These are phyloP conservation scores for Zymoseptoria tritici DNA, from an alignment of 2,329 filamentous ascomycete genomes.

Conservation along the genomic window DNA sequence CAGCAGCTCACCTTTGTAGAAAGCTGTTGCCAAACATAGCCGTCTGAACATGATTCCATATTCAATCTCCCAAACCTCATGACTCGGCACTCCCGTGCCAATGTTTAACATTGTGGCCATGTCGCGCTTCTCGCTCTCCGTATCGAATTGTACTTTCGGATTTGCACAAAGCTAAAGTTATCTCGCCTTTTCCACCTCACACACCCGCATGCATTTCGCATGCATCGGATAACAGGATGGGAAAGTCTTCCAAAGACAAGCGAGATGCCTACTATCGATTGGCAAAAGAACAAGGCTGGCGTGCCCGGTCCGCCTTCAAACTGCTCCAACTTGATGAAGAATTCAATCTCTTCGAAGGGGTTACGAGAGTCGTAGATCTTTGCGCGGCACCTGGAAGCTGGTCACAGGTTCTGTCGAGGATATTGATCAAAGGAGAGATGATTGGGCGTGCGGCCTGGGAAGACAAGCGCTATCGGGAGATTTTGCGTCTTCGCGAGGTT, in stretches of 20 bases:
- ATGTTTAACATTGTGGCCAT: not conserved
- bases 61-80: no score
- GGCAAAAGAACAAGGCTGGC: slow-evolving; percentile 98
- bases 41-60: no score
- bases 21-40: no score
- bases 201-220: not conserved
- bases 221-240: slow-evolving; percentile 18
- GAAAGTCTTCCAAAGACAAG: slow-evolving; percentile 96
- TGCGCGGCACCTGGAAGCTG: slow-evolving; percentile 94
- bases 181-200: not conserved
- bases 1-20: no score
- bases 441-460: slow-evolving; percentile 83
- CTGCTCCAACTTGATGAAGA: slow-evolving; percentile 92
- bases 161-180: no score
- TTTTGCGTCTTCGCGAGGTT: slow-evolving; percentile 15
- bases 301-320: slow-evolving; percentile 92
- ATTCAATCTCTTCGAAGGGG: slow-evolving; percentile 86
- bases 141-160: not conserved
- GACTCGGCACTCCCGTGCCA: no score
- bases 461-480: slow-evolving; percentile 60
- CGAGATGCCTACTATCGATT: slow-evolving; percentile 96
- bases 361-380: slow-evolving; percentile 88
- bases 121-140: not conserved
- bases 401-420: slow-evolving; percentile 91
- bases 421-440: slow-evolving; percentile 86